Conservation (phyloP, 257 asterid species). For the Primulina eburnea region DNA sequence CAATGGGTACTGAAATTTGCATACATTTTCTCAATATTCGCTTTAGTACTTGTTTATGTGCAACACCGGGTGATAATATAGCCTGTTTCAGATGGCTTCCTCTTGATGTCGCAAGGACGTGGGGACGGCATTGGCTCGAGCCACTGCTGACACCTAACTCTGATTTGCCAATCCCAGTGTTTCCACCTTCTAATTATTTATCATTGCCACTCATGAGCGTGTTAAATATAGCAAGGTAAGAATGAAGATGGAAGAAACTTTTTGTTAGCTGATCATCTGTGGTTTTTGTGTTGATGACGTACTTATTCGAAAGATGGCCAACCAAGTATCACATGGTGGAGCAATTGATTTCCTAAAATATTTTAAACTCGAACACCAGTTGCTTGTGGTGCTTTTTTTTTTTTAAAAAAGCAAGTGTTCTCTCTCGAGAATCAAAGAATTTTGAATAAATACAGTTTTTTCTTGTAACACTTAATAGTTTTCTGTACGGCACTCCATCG, state of each 20-base stretch:
- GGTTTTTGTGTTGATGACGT: background rate
- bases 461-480: background rate
- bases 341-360: too few relatives aligned
- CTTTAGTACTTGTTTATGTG: slow-evolving; percentile 1
- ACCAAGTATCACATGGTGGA: too few relatives aligned
- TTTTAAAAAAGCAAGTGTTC: background rate
- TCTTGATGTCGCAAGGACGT: slow-evolving; percentile 87
- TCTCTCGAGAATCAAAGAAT: background rate
- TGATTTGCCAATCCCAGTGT: slow-evolving; percentile 52
- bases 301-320: too few relatives aligned
- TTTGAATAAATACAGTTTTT: too few relatives aligned
- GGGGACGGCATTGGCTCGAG: slow-evolving; percentile 99
- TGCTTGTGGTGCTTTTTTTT: background rate
- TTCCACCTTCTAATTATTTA: slow-evolving; percentile 79
- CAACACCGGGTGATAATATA: slow-evolving; percentile 11
- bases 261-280: slow-evolving; percentile 8
- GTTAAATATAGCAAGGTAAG: slow-evolving; percentile 87
- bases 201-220: slow-evolving; percentile 89
- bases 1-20: slow-evolving; percentile 62
- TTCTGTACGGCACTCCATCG: background rate
- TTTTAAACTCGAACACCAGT: too few relatives aligned
- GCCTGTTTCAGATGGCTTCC: slow-evolving; percentile 88
- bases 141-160: slow-evolving; percentile 72
- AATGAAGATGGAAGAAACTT: background rate
- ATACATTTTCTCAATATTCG: slow-evolving; percentile 10